Evolutionary conservation across 2,329 filamentous ascomycete species (phyloP), one percentile per base, ranked within the genome.

Genomic region (Thielaviopsis ethacetica): DNA sequence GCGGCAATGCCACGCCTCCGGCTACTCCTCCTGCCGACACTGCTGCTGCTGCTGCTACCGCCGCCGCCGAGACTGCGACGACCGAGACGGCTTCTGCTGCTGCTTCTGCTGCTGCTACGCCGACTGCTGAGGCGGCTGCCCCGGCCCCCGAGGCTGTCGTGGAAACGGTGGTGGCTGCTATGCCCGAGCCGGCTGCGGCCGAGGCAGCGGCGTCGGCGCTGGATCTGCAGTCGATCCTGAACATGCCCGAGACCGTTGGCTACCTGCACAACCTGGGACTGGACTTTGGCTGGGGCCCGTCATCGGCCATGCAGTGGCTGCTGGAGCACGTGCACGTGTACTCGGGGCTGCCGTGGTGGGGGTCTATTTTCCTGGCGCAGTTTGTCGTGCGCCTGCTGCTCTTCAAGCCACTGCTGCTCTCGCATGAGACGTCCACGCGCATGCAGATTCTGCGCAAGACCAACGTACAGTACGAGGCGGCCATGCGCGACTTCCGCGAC

Each of bases 241-340:
- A 78, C 62, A 80, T 89, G 63, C 82, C 86, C 41, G 86, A 91
- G 66, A 76, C 82, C 56, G 80, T 95, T 61, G 93, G 93, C 62
- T 96, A 91, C 67, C 75, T 98, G 61, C 81, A 87, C 65, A 78
- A 82, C 6, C 75, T 97, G 12, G 93, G 93, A 3, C 74, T 98
- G 22, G 88, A 97, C 66, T 97, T 85, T 66, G 90, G 91, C 67
- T 91, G 76, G 74, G 91, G 91, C 17, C 81, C 87, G 5, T 88
- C 90, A 0, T 73, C 83, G 3, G 64, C 81, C 17, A 82, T 93
- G 70, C 78, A 96, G 72, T 91, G 79, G 76, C 22, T 81, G 2
- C 72, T 97, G 12, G 93, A 98, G 74, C 83, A 91, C 68, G 68
- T 94, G 49, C 89, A 98, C 71, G 75, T 96, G 62, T 84, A 78